These are phyloP conservation scores for Claviceps citrina DNA, from an alignment of 2,329 filamentous ascomycete species.

Conservation along the genomic window DNA sequence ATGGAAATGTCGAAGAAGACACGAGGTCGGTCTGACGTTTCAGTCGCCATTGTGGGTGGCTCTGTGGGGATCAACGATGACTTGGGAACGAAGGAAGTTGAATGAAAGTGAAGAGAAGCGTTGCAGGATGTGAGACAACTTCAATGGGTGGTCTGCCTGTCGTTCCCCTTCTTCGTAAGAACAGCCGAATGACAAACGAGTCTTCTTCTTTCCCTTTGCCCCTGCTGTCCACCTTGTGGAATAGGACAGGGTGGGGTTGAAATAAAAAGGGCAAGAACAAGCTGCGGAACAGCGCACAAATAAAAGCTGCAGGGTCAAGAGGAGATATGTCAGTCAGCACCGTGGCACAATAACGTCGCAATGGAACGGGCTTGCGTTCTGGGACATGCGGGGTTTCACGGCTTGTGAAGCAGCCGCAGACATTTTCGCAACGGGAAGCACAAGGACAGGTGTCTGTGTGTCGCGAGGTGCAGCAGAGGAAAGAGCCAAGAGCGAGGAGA, in stretches of 20 bases:
- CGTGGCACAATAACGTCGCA: background rate
- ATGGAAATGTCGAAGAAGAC: constrained; percentile 92
- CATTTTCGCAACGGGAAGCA: background rate
- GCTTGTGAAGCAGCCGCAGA: background rate
- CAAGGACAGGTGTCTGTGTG: background rate
- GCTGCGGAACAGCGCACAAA: background rate
- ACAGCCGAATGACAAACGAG: background rate
- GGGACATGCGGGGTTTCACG: background rate
- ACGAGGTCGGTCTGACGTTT: constrained; percentile 44
- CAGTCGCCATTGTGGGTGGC: constrained; percentile 24
- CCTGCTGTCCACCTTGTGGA: background rate
- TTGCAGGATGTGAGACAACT: background rate
- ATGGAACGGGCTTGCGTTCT: background rate
- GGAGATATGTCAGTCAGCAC: background rate
- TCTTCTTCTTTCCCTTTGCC: background rate
- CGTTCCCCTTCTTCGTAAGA: background rate
- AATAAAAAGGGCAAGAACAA: background rate
- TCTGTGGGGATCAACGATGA: background rate
- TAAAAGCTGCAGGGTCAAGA: background rate
- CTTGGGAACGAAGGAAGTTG: too few species aligned
- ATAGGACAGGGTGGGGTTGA: background rate
- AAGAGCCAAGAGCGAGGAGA: background rate
- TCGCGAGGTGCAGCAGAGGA: background rate
- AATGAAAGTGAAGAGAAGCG: background rate
- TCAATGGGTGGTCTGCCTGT: background rate